Base-by-base conservation (phyloP, 495 filamentous ascomycete genomes). In the Podospora pseudoanserina region DNA sequence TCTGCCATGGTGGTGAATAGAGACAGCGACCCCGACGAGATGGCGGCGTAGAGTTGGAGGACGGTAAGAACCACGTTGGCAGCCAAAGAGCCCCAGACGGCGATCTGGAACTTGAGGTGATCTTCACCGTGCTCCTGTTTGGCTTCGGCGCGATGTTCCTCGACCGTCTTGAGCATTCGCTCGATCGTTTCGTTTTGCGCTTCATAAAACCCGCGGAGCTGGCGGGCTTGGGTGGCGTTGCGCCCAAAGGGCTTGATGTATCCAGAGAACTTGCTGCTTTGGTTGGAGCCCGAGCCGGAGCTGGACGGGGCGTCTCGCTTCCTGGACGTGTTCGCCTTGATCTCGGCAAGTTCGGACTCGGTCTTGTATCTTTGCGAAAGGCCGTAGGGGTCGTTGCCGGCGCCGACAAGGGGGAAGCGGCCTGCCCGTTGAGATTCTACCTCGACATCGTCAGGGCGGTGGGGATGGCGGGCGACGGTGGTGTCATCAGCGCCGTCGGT, bases 1-100 rank as follows among this genome's bases (percentile, higher is more conserved):
- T 99, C 95, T 44, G 94, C 95, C 91, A 97, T 97, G 63, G 96
- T 99, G 6, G 95, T 97, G 83, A 98, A 97, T 62, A 99, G 87
- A 5, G 94, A 97, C 54, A 98, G 85, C 5, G 93, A 97, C 23
- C 89, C 87, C 2, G 93, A 96, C 0, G 92, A 88, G 39, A 90
- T 85, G 63, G 95, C 95, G 34, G 88, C 95, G 79, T 97, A 99
- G 54, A 97, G 79, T 73, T 99, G 95, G 4, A 99, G 82, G 6
- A 85, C 79, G 6, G 92, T 86, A 3, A 99, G 84, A 49, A 91
- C 63, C 39, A 97, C 74, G 75, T 98, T 99, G 58, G 93, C 95
- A 3, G 81, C 85, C 72, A 98, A 92, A 60, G 90, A 93, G n/a
- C 92, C 96, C 71, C 89, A 89, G 18, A 98, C 90, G 16, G 95